A percentile compares a stretch with the other conserved stretches of the same genome.
These are phyloP conservation scores for Boletus huronensis DNA, from an alignment of 768 basidiomycete genomes.

Conservation along the genomic window DNA sequence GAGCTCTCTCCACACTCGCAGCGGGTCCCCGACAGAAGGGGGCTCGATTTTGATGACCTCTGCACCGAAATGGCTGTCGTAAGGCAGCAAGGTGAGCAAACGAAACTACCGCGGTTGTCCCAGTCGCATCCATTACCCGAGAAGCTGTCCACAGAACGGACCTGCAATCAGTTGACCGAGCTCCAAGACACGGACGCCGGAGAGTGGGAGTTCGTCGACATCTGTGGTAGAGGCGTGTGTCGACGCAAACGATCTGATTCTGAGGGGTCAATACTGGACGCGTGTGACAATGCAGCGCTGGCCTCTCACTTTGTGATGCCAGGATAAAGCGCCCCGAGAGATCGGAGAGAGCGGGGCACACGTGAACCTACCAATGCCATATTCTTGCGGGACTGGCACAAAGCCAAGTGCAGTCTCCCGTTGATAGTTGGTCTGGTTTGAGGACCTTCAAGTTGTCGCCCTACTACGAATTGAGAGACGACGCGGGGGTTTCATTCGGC, in stretches of 20 bases:
- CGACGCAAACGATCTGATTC: slow-evolving; percentile 13
- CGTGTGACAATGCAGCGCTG: neutral
- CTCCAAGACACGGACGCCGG: slow-evolving; percentile 63
- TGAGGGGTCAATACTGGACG: neutral
- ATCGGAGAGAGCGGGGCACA: neutral
- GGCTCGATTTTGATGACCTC: slow-evolving; percentile 73
- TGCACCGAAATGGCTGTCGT: slow-evolving; percentile 63
- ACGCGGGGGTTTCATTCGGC: neutral
- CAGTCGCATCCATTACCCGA: slow-evolving; percentile 44
- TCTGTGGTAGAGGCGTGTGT: neutral
- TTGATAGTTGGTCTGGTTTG: neutral
- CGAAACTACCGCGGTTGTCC: neutral
- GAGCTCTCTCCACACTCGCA: slow-evolving; percentile 68
- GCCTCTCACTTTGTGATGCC: slow-evolving; percentile 1
- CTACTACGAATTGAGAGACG: neutral
- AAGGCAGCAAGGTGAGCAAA: neutral
- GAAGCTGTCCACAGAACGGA: slow-evolving; percentile 68
- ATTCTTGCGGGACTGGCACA: neutral
- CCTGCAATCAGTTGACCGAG: slow-evolving; percentile 71
- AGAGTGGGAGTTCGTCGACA: slow-evolving; percentile 45
- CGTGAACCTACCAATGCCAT: too few species aligned
- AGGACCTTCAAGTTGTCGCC: neutral
- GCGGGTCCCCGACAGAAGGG: slow-evolving; percentile 58
- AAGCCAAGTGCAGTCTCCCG: neutral
- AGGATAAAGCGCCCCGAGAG: neutral